phyloP scores from a whole-genome alignment of 306 rosid species.

The Rosa chinensis region DNA sequence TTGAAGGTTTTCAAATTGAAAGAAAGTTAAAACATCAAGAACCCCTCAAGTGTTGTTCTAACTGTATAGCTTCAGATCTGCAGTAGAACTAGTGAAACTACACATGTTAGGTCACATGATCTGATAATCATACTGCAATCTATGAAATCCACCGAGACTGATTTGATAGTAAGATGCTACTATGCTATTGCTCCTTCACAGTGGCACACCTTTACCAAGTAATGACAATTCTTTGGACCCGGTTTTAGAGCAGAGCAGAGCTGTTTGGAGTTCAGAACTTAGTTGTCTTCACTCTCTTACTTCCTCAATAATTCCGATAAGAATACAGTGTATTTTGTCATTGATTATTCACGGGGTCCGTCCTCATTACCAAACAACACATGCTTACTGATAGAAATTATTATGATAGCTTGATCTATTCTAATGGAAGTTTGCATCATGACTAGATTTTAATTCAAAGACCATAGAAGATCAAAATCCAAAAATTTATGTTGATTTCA shows the following conservation, averaged over 20 bases:
- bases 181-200: neutral
- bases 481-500: neutral
- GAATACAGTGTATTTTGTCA: neutral
- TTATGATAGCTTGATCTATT: neutral
- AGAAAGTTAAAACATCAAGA: neutral
- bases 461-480: neutral
- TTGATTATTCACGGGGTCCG: neutral
- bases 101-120: neutral
- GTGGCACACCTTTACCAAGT: neutral
- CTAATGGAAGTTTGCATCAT: neutral
- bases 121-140: neutral
- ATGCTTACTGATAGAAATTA: neutral
- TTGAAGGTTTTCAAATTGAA: neutral
- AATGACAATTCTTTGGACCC: conserved; percentile 1
- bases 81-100: neutral
- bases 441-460: neutral
- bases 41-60: neutral
- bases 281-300: neutral
- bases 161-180: neutral
- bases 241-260: neutral
- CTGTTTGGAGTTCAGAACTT: neutral
- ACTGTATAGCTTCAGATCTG: neutral
- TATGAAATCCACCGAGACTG: neutral
- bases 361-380: conserved; percentile 12
- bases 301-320: neutral